These are phyloP conservation scores for Alternaria arborescens DNA, from an alignment of 2,329 filamentous ascomycete genomes.

Conservation along the genomic window DNA sequence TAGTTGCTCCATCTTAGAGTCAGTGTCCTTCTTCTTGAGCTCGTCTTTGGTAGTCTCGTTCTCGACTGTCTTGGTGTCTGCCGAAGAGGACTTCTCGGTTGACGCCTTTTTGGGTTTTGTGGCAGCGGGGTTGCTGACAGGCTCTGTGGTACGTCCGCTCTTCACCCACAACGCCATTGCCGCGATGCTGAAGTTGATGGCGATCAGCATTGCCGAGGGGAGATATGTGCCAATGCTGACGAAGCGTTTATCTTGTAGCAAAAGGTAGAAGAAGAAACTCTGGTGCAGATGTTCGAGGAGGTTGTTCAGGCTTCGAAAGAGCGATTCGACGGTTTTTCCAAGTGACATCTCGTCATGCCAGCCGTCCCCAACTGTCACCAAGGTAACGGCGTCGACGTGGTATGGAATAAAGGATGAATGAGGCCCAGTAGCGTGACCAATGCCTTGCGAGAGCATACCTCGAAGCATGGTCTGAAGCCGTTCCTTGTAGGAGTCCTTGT, in stretches of 20 bases:
- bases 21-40: background rate
- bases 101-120: slow-evolving; percentile 23
- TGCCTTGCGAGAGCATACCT: slow-evolving; percentile 89
- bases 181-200: slow-evolving; percentile 94
- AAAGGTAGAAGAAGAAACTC: slow-evolving; percentile 98
- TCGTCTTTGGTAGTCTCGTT: background rate
- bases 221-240: slow-evolving; percentile 98
- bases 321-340: slow-evolving; percentile 85
- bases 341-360: slow-evolving; percentile 99
- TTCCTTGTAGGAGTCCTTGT: slow-evolving; percentile 79
- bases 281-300: slow-evolving; percentile 95
- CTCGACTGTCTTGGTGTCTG: slow-evolving; percentile 1
- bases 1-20: background rate
- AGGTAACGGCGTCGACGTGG: slow-evolving; percentile 93
- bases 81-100: slow-evolving; percentile 67
- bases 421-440: slow-evolving; percentile 87
- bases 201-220: slow-evolving; percentile 96
- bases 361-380: slow-evolving; percentile 87
- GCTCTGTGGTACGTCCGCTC: slow-evolving; percentile 65
- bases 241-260: slow-evolving; percentile 91
- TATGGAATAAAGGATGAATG: slow-evolving; percentile 98
- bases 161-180: slow-evolving; percentile 93
- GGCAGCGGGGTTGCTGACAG: slow-evolving; percentile 37
- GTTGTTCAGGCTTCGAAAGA: slow-evolving; percentile 95
- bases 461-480: slow-evolving; percentile 87